phyloP scores from a whole-genome alignment of 2,329 filamentous ascomycete species.

The Beauveria rudraprayagi region DNA sequence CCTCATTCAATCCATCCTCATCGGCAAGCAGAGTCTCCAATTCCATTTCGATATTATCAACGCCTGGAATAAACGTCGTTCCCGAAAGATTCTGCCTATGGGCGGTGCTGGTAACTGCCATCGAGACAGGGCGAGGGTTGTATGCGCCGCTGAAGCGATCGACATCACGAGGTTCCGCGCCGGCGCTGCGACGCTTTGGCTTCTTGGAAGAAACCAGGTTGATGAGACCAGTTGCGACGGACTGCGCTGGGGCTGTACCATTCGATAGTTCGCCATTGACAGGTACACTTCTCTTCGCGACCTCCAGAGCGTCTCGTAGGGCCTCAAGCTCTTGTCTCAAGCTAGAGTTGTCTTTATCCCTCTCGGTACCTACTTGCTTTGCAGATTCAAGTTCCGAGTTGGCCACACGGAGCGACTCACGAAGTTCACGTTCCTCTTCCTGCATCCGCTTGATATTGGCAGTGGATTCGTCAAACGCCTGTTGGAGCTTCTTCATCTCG shows the following conservation, averaged over 20 bases:
- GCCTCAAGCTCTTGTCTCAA: constrained; percentile 83
- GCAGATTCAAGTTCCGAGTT: constrained; percentile 75
- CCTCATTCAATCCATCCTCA: constrained; percentile 92
- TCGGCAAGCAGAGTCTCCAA: constrained; percentile 89
- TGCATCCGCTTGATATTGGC: constrained; percentile 89
- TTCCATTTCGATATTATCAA: constrained; percentile 91
- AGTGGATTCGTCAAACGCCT: constrained; percentile 82
- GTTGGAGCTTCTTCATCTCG: constrained; percentile 87
- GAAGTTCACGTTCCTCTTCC: constrained; percentile 81
- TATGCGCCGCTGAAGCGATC: constrained; percentile 89
- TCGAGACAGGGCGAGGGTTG: constrained; percentile 91
- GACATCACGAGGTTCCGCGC: constrained; percentile 72
- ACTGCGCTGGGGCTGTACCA: constrained; percentile 33
- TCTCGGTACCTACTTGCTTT: constrained; percentile 63
- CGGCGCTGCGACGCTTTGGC: constrained; percentile 87
- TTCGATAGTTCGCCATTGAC: constrained; percentile 54
- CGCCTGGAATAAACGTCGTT: constrained; percentile 68
- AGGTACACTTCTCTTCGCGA: constrained; percentile 71
- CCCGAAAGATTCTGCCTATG: constrained; percentile 66
- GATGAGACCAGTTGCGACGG: constrained; percentile 70
- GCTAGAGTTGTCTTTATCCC: constrained; percentile 77
- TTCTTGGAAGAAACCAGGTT: constrained; percentile 97
- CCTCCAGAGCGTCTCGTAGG: constrained; percentile 84
- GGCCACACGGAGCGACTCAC: constrained; percentile 72
- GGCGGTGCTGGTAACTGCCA: constrained; percentile 68